A percentile compares a stretch with the other conserved stretches of the same genome.
phyloP scores from a whole-genome alignment of 345 rosid genomes.

The Microthlaspi erraticum region DNA sequence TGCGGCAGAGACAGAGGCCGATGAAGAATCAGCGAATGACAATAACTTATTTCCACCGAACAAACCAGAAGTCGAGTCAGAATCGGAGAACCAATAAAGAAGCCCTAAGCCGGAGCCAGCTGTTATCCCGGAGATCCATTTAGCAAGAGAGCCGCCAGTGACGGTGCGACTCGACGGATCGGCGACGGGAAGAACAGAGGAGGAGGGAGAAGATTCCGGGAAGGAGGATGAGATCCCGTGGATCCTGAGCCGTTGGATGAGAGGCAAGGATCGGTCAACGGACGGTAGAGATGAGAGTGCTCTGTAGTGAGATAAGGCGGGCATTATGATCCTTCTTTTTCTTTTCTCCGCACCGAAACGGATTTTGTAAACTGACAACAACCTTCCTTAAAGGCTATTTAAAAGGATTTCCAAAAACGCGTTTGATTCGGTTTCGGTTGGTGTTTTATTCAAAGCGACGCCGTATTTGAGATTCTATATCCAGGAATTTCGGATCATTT shows the following conservation, averaged over 20 bases:
- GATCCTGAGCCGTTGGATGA: constrained; percentile 54
- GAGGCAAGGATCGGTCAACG: constrained; percentile 38
- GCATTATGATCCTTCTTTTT: constrained; percentile 42
- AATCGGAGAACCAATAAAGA: constrained; percentile 51
- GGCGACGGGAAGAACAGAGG: constrained; percentile 36
- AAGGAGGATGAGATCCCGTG: constrained; percentile 51
- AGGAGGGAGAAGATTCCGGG: constrained; percentile 44
- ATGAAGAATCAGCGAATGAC: constrained; percentile 59
- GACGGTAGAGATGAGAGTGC: constrained; percentile 53
- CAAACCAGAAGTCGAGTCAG: constrained; percentile 43
- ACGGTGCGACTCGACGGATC: constrained; percentile 22
- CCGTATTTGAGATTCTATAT: constrained; percentile 11
- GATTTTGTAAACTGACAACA: background rate
- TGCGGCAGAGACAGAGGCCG: constrained; percentile 40
- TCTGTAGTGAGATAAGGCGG: constrained; percentile 45
- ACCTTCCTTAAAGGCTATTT: constrained; percentile 20
- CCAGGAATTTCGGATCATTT: background rate
- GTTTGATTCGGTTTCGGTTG: constrained; percentile 27
- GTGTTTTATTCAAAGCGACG: background rate
- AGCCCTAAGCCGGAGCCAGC: constrained; percentile 69
- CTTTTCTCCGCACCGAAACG: background rate
- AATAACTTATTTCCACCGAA: constrained; percentile 42
- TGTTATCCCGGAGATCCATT: constrained; percentile 60
- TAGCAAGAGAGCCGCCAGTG: constrained; percentile 38
- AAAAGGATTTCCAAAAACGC: constrained; percentile 19